Base-by-base conservation (phyloP, 2,329 filamentous ascomycete genomes). In the Dactylella cylindrospora region DNA sequence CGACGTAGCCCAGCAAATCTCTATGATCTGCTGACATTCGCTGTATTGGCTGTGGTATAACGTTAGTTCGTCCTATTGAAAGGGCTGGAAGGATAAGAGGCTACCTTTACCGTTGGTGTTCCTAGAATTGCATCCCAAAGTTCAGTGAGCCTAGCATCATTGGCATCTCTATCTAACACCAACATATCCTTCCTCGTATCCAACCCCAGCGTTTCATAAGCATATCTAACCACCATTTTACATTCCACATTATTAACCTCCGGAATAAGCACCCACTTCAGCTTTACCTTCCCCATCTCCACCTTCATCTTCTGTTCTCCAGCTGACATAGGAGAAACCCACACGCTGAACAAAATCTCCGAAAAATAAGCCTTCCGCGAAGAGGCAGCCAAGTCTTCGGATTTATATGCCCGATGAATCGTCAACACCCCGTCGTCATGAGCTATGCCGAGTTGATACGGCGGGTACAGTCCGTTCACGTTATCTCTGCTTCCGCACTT, bases 191-290 rank as follows among this genome's bases (percentile, higher is more conserved):
- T 7, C 9, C 43, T 17, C 6, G 15, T 25, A 35, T 50, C 44
- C 17, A 57, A 31, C 19, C 35, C 35, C 10, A 4, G 12, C 20
- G 8, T 49, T 10, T n/a, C 28, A 32, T 47, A 57, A n/a, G 52
- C 43, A 17, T 36, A 57, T 3, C 23, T 13, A 9, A 44, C 43
- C 6, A 57, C 43, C 13, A 23, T 4, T 19, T 49, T 57, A 12
- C 41, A 41, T 19, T 57, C 19, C 13, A 28, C 20, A 29, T 57
- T 57, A 29, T 57, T 57, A 7, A 57, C 52, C 28, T 57, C 52
- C 2, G 52, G 43, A 22, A 57, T 57, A 12, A 36, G 35, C 8
- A 57, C 15, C 36, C 23, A 57, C 28, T 35, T 17, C n/a, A 55
- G 9, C 43, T 33, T 40, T 23, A 20, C 22, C n/a, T n/a, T 22